Evolutionary conservation across 2,329 filamentous ascomycete species (phyloP).

Genomic region (Zasmidium cellare): DNA sequence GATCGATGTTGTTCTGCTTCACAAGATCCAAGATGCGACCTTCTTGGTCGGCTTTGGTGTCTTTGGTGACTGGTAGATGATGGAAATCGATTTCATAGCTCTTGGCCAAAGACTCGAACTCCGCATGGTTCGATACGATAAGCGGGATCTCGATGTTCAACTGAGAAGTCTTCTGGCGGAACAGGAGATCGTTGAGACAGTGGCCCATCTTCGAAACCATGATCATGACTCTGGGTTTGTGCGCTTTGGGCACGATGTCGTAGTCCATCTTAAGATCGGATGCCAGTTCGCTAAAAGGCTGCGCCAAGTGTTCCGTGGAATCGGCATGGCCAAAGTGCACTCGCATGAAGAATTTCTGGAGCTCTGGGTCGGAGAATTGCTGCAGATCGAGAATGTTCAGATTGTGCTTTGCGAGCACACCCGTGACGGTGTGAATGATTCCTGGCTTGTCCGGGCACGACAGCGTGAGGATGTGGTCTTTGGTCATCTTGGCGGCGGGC

Average conservation of each 20-base stretch:
- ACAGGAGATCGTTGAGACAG: conserved; percentile 80
- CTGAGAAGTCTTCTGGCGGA: conserved; percentile 73
- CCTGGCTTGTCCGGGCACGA: conserved; percentile 83
- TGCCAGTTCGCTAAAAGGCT: conserved; percentile 62
- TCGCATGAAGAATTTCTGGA: conserved; percentile 82
- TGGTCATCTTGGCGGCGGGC: conserved; percentile 17
- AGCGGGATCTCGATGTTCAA: conserved; percentile 73
- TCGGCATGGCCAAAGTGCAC: conserved; percentile 71
- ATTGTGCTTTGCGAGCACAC: conserved; percentile 69
- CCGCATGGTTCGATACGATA: conserved; percentile 80
- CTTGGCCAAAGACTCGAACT: conserved; percentile 67
- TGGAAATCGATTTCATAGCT: conserved; percentile 77
- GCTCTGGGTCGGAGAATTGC: conserved; percentile 76
- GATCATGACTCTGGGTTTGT: conserved; percentile 76
- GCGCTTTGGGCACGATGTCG: conserved; percentile 65
- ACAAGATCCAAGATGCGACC: conserved; percentile 69
- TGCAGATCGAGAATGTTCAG: conserved; percentile 83
- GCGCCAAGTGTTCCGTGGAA: conserved; percentile 51
- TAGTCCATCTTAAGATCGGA: conserved; percentile 67
- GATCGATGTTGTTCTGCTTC: conserved; percentile 67
- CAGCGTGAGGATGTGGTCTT: conserved; percentile 72
- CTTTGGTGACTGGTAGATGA: conserved; percentile 76
- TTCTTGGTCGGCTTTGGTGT: conserved; percentile 76
- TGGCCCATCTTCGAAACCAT: conserved; percentile 91
- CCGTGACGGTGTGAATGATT: conserved; percentile 82